These are phyloP conservation scores for Clausena lansium DNA, from an alignment of 345 rosid species.

Conservation along the genomic window DNA sequence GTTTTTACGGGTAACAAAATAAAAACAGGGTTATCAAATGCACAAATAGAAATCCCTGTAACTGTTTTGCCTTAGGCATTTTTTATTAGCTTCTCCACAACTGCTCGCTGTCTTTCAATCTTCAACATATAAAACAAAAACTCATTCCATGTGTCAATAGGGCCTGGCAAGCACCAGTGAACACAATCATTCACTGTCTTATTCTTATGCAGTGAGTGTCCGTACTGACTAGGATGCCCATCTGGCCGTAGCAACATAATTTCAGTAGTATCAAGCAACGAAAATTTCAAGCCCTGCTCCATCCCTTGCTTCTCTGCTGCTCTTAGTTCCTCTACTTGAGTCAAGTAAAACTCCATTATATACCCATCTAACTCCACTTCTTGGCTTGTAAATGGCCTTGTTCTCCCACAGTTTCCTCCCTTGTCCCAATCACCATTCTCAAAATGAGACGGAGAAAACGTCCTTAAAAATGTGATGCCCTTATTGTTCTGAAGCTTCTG, in stretches of 20 bases:
- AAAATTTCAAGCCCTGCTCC: constrained; percentile 33
- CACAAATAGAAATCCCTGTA: constrained; percentile 1
- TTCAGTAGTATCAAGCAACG: constrained; percentile 44
- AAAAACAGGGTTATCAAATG: background rate
- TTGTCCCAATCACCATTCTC: constrained; percentile 66
- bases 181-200: constrained; percentile 51
- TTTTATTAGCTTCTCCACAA: constrained; percentile 6
- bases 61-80: constrained; percentile 5
- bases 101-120: constrained; percentile 21
- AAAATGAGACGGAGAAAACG: constrained; percentile 60
- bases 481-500: constrained; percentile 28
- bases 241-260: constrained; percentile 63
- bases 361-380: constrained; percentile 48
- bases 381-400: constrained; percentile 38
- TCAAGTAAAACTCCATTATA: constrained; percentile 37
- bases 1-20: background rate
- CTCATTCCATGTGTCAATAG: constrained; percentile 74
- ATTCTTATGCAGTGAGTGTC: constrained; percentile 31
- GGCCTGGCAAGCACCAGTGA: constrained; percentile 92
- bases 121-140: constrained; percentile 54
- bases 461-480: constrained; percentile 46
- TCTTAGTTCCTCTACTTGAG: constrained; percentile 41
- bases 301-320: constrained; percentile 42
- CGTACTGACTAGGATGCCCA: constrained; percentile 50
- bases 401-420: constrained; percentile 69